Evolutionary conservation across 2,329 filamentous ascomycete genomes (phyloP), one percentile per base, ranked within the genome.

Genomic region (Reticulascus tulasneorum): DNA sequence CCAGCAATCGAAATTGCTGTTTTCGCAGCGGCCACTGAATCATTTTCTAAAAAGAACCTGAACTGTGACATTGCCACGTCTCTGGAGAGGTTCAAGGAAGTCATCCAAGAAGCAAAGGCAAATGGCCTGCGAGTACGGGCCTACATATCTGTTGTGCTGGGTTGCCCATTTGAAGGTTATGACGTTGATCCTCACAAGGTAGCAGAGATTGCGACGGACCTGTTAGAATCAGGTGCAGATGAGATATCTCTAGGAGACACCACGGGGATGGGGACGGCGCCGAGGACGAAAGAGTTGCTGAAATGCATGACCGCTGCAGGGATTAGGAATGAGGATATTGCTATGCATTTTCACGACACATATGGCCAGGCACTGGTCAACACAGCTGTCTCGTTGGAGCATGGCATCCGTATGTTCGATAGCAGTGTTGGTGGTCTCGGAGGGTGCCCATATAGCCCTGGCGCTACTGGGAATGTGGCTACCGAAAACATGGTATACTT

Each of bases 221-320:
- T 95, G 31, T 70, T 95, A 2, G 85, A 90, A 53, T 86, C 91
- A 70, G 90, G 90, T 13, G 90, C 87, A 15, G 87, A 94, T 54
- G 88, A 95, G 68, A 89, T 96, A 48, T 86, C 85, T 2, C 75
- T 95, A 1, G 89, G 88, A 7, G 90, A 95, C 54, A 96, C 90
- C 0, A 91, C 89, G 0, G 90, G 90, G 13, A 89, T 94, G 75
- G 90, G 89, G 21, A 94, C 86, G 0, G 82, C 80, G n/a, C 81
- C 80, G 13, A 69, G 78, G 37, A 87, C 83, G 3, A 66, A 69
- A 37, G 75, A 77, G 37, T 64, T 89, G 29, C 66, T 89, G 39
- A 71, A 72, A 45, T 80, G 80, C 37, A 64, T 88, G 60, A 60
- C 69, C 8, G 73, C 78, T 2, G 84, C 83, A 2, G 83, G 82